Conservation (phyloP, 257 asterid species). For the Petunia axillaris region DNA sequence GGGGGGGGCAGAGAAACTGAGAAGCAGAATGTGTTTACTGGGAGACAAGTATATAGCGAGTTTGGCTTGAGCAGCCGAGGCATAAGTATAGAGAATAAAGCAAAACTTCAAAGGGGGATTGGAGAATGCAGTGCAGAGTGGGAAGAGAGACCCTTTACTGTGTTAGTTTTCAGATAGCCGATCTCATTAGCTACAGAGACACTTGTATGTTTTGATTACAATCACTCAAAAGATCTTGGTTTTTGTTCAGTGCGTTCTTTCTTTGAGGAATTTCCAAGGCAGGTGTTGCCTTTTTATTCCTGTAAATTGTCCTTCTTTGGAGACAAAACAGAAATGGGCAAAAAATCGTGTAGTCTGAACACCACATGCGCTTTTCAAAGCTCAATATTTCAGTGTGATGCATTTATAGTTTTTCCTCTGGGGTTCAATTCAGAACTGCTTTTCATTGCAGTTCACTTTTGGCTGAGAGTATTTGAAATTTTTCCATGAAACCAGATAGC, state of each 20-base stretch:
- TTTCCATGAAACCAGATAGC: not conserved
- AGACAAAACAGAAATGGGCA: not conserved
- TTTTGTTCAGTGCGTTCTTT: not conserved
- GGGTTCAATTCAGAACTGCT: not conserved
- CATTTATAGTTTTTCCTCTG: not conserved
- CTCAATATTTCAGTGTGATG: not conserved
- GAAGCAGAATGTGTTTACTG: too few relatives aligned
- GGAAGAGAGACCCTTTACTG: slow-evolving; percentile 13
- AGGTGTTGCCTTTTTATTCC: not conserved
- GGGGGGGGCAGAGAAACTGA: too few relatives aligned
- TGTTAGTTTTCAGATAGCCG: not conserved
- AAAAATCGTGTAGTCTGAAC: not conserved
- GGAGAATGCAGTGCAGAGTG: not conserved
- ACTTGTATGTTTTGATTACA: not conserved
- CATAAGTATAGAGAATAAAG: not conserved
- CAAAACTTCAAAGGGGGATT: not conserved
- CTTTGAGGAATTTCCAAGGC: not conserved
- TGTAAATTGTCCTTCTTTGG: not conserved
- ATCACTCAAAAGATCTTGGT: not conserved
- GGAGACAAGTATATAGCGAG: not conserved
- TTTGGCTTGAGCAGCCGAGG: not conserved
- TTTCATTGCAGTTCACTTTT: not conserved
- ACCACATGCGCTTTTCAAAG: not conserved
- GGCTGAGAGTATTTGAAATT: not conserved
- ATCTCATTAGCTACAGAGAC: not conserved